phyloP scores from a whole-genome alignment of 176 grass and related monocot species.

The Triticum urartu region DNA sequence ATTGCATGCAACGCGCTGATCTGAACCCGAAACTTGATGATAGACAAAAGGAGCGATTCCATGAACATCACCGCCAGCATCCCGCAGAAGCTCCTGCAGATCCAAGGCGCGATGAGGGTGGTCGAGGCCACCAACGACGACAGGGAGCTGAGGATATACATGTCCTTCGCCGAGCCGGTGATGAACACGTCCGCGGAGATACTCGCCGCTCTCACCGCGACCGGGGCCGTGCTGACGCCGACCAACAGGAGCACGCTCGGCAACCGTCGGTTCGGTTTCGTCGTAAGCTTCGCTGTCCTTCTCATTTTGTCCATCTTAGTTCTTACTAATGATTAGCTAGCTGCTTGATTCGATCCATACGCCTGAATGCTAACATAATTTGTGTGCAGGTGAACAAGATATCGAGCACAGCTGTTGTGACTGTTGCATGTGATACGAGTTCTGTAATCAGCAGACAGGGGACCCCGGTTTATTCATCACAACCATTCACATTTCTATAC shows the following conservation, averaged over 20 bases:
- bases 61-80: constrained; percentile 61
- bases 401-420: constrained; percentile 55
- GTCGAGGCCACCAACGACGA: constrained; percentile 70
- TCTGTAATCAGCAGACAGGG: constrained; percentile 90
- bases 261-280: constrained; percentile 71
- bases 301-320: background rate
- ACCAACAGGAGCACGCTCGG: constrained; percentile 60
- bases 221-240: constrained; percentile 49
- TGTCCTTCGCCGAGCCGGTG: constrained; percentile 73
- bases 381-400: constrained; percentile 53
- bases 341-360: background rate
- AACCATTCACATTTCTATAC: constrained; percentile 85
- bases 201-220: constrained; percentile 41
- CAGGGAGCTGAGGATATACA: constrained; percentile 47
- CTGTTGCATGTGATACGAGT: constrained; percentile 49
- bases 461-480: constrained; percentile 54
- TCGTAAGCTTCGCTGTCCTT: constrained; percentile 36
- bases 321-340: too few species aligned
- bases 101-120: constrained; percentile 60
- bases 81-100: constrained; percentile 51
- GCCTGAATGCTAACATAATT: background rate
- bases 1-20: background rate
- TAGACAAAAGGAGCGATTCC: constrained; percentile 65
- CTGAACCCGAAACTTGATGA: background rate
- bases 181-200: constrained; percentile 76